Base-by-base conservation (phyloP, 495 filamentous ascomycete genomes). In the Podospora appendiculata region DNA sequence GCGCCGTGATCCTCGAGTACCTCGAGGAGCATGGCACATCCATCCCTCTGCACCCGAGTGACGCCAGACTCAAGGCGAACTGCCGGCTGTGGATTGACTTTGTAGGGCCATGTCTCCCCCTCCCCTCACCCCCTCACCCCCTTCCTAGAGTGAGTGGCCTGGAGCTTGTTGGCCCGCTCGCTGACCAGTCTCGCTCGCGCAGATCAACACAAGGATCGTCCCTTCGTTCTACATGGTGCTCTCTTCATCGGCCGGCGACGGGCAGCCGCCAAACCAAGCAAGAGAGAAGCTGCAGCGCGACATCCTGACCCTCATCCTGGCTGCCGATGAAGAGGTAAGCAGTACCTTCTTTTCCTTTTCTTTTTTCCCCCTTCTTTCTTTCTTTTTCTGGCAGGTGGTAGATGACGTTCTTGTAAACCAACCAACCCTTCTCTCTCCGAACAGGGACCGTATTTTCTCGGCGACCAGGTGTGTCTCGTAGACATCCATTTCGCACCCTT, bases 401-500 rank as follows among this genome's bases (percentile, higher is more conserved):
- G 25, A 25, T 25, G 25, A 25, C 5, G 25, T 25, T 25, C 25
- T 25, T 25, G 25, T 25, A 2, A 25, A 25, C 25, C 25, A 25
- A 25, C 25, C 25, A 5, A 2, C 5, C 5, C 5, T 25, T 25
- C 5, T 25, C 5, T 25, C 2, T 74, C 87, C 63, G 57, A 74
- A 2, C 56, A 75, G 51, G 92, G 92, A 0, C 91, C 92, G 0
- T 93, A 87, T 65, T 95, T 95, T 67, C 76, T 93, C 32, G 89
- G 89, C 8, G 69, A 72, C 12, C 67, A 79, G 12, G 69, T 93
- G 25, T 84, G 82, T 34, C 87, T 88, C 54, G 90, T 95, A 4
- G 92, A 97, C 58, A 76, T 95, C 18, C 87, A 93, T 58, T 79
- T 92, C 45, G 91, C 90, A 8, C 92, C 92, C 8, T 97, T 92